These are phyloP conservation scores for Colletotrichum incanum DNA, from an alignment of 2,329 filamentous ascomycete species.

Conservation along the genomic window DNA sequence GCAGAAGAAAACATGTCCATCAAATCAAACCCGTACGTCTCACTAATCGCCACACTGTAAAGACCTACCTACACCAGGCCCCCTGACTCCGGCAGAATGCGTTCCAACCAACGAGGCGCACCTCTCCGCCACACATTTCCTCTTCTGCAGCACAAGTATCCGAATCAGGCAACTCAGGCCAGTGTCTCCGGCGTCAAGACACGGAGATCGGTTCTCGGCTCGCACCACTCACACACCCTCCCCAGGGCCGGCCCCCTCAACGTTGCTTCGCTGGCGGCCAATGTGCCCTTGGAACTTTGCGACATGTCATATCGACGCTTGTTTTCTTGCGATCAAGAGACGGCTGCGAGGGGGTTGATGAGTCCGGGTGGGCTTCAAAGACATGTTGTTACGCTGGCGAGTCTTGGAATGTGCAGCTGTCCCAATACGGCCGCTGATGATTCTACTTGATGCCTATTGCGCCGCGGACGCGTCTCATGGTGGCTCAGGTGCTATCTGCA, in stretches of 20 bases:
- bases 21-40: conserved; percentile 18
- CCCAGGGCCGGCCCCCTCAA: conserved; percentile 25
- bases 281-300: conserved; percentile 21
- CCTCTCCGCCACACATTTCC: conserved; percentile 17
- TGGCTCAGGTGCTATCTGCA: conserved; percentile 23
- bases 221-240: conserved; percentile 31
- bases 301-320: conserved; percentile 29
- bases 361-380: conserved; percentile 27
- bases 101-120: conserved; percentile 21
- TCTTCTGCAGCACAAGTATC: conserved; percentile 26
- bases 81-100: conserved; percentile 9
- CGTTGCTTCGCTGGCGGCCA: conserved; percentile 38
- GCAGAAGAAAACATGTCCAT: background rate
- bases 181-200: conserved; percentile 27
- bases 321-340: conserved; percentile 8
- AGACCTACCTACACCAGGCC: background rate
- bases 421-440: conserved; percentile 26
- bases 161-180: conserved; percentile 22
- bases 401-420: conserved; percentile 37
- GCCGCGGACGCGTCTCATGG: conserved; percentile 28
- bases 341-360: background rate
- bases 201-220: conserved; percentile 42
- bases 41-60: conserved; percentile 29
- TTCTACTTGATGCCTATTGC: conserved; percentile 15
- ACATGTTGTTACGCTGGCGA: conserved; percentile 33